Conservation (phyloP, 345 rosid species). For the Litchi chinensis region DNA sequence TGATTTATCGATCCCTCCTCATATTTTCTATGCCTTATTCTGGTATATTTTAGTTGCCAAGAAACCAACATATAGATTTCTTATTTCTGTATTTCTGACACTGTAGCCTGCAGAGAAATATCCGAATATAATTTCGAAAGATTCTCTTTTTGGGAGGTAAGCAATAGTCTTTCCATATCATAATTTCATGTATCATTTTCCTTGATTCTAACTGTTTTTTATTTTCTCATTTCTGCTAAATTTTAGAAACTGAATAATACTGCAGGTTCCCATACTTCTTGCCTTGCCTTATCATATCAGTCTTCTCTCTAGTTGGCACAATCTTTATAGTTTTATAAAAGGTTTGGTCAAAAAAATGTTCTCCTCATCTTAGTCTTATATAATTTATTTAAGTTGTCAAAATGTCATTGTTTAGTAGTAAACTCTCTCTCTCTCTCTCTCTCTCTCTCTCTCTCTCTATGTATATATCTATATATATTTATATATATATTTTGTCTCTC, state of each 20-base stretch:
- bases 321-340: too few relatives aligned
- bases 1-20: neutral
- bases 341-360: too few relatives aligned
- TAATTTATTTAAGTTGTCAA: too few relatives aligned
- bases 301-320: slow-evolving; percentile 53
- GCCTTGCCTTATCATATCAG: slow-evolving; percentile 72
- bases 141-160: slow-evolving; percentile 71
- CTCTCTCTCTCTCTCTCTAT: too few relatives aligned
- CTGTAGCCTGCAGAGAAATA: slow-evolving; percentile 74
- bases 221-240: slow-evolving; percentile 14
- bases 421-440: too few relatives aligned
- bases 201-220: neutral
- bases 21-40: neutral
- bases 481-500: too few relatives aligned
- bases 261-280: slow-evolving; percentile 82
- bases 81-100: neutral
- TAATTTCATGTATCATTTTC: slow-evolving; percentile 6
- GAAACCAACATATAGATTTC: neutral
- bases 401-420: too few relatives aligned
- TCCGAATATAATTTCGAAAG: slow-evolving; percentile 50
- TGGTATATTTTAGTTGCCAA: neutral
- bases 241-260: slow-evolving; percentile 14
- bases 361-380: too few relatives aligned
- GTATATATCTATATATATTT: too few relatives aligned
- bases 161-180: neutral